Conservation (phyloP, 345 rosid genomes). For the Hevea brasiliensis region DNA sequence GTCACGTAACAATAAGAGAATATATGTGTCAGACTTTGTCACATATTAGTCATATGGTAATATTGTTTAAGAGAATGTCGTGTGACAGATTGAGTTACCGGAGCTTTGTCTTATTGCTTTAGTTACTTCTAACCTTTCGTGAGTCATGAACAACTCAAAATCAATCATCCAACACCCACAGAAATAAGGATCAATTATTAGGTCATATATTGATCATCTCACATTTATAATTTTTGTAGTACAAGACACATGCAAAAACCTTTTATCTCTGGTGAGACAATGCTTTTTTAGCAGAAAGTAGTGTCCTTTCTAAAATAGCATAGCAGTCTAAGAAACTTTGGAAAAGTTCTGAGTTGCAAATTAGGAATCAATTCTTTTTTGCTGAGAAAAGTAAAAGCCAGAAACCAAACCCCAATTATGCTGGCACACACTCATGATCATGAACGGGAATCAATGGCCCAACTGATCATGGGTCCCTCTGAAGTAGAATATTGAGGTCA, state of each 20-base stretch:
- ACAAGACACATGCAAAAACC: constrained; percentile 10
- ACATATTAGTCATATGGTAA: too few relatives aligned
- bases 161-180: neutral
- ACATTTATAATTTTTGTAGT: neutral
- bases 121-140: too few relatives aligned
- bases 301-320: constrained; percentile 20
- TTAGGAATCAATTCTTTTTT: constrained; percentile 37
- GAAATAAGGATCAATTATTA: neutral
- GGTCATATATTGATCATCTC: neutral
- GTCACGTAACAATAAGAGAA: too few relatives aligned
- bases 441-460: constrained; percentile 2
- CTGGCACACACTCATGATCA: neutral
- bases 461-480: constrained; percentile 18
- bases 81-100: neutral
- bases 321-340: constrained; percentile 33
- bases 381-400: constrained; percentile 3
- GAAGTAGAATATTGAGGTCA: neutral
- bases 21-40: too few relatives aligned
- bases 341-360: constrained; percentile 23
- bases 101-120: constrained; percentile 1
- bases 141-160: neutral
- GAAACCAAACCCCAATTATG: neutral
- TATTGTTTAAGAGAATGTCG: too few relatives aligned
- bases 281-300: constrained; percentile 25
- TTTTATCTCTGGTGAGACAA: constrained; percentile 3